Evolutionary conservation across 768 basidiomycete species (phyloP), one percentile per base, ranked within the genome.

Genomic region (Macrolepiota dolichaula): DNA sequence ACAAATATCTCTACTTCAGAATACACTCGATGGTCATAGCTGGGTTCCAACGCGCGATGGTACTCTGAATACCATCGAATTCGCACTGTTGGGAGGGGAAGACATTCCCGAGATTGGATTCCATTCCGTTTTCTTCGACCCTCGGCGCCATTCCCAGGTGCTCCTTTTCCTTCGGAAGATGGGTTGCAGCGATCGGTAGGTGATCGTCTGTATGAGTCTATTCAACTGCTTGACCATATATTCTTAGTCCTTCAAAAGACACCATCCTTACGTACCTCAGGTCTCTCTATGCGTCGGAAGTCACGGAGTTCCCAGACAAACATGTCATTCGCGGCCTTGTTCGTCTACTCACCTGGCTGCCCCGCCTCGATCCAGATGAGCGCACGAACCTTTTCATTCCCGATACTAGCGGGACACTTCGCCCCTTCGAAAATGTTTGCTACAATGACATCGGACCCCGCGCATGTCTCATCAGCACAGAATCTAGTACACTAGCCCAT

Each of bases 361-460:
- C 52, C 17, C 52, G 15, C 2, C 37, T 66, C 4, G 42, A 42
- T 0, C 65, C 70, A 3, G 51, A 65, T 0, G 61, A 74, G 22
- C 72, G 69, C 10, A 63, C 58, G 3, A 65, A 59, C 35, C 57
- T 81, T 15, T 60, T 77, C 11, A 67, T 81, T 29, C 80, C 80
- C 1, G 76, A 77, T 51, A 63, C 13, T 3, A 54, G 60, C 1
- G 55, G 60, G 35, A 55, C 29, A 0, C 69, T 79, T 15, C 73
- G 69, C 0, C 71, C 73, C 0, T 61, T 72, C 3, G 24, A 55
- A 0, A 65, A 70, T 2, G 66, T 79, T 15, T 71, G 67, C 49
- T 81, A 67, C 70, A 80, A 82, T 53, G 79, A 82, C 51, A 69
- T 79, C 22, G 77, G 76, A 5, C 66, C 71, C 5, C 65, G 72